These are phyloP conservation scores for Termitomyces bulborhizus DNA, from an alignment of 768 basidiomycete species.

Conservation along the genomic window DNA sequence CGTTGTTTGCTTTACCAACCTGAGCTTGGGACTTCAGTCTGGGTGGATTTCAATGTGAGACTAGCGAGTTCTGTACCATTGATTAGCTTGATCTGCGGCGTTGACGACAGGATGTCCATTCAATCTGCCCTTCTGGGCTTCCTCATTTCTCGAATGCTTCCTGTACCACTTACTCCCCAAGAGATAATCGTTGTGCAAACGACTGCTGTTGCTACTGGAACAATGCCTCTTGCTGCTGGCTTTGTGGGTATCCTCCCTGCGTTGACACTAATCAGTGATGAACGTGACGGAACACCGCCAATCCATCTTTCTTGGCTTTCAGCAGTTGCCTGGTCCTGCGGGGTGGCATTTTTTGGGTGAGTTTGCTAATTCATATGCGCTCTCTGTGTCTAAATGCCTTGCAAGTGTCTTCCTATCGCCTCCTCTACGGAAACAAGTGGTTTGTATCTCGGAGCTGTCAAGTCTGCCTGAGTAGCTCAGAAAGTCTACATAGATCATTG, in stretches of 20 bases:
- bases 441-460: constrained; percentile 19
- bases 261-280: constrained; percentile 66
- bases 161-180: constrained; percentile 74
- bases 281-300: constrained; percentile 71
- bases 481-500: constrained; percentile 58
- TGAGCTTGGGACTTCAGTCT: constrained; percentile 83
- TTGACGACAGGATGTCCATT: constrained; percentile 77
- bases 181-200: constrained; percentile 95
- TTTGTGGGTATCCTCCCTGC: constrained; percentile 95
- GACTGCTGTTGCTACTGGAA: constrained; percentile 90
- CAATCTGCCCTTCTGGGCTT: constrained; percentile 93
- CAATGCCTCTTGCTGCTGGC: constrained; percentile 78
- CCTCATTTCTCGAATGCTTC: constrained; percentile 71
- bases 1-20: constrained; percentile 87
- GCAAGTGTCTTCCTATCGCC: constrained; percentile 90
- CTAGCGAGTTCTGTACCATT: neutral
- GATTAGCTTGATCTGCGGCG: neutral
- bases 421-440: constrained; percentile 91
- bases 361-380: neutral
- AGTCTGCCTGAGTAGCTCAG: constrained; percentile 6
- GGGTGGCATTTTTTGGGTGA: constrained; percentile 90
- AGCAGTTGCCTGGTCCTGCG: constrained; percentile 82
- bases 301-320: constrained; percentile 69
- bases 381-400: neutral
- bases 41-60: constrained; percentile 86